Percentiles rank a stretch among this genome's conserved stretches.
Conservation (phyloP, 306 rosid species). For the Prunus dulcis region DNA sequence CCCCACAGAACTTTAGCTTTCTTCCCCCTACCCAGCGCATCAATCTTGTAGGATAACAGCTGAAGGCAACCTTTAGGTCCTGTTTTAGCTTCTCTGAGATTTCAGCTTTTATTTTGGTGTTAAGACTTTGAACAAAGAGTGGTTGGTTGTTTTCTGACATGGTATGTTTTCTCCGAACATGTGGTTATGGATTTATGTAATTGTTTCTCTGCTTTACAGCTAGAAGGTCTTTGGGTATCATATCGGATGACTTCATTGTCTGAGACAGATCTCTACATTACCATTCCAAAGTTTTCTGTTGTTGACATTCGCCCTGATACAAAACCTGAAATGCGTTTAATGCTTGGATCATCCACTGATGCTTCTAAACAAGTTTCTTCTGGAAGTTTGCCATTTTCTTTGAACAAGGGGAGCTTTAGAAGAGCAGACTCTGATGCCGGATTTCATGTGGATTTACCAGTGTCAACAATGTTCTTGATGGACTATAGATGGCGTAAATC, state of each 20-base stretch:
- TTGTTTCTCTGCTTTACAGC: slow-evolving; percentile 47
- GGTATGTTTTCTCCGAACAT: not conserved
- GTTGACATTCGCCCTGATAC: slow-evolving; percentile 84
- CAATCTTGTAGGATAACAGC: too few relatives aligned
- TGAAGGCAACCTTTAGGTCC: not conserved
- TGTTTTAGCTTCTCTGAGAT: not conserved
- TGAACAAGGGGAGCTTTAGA: slow-evolving; percentile 45
- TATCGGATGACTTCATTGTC: slow-evolving; percentile 91
- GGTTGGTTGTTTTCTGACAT: not conserved
- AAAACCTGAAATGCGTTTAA: slow-evolving; percentile 94
- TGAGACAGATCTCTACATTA: slow-evolving; percentile 81
- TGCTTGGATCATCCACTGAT: slow-evolving; percentile 93
- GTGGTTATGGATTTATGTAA: slow-evolving; percentile 1
- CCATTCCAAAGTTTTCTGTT: slow-evolving; percentile 82
- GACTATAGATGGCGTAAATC: slow-evolving; percentile 85
- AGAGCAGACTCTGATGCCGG: slow-evolving; percentile 42
- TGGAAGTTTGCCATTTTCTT: slow-evolving; percentile 51
- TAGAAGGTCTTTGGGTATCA: slow-evolving; percentile 95
- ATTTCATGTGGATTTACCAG: slow-evolving; percentile 53
- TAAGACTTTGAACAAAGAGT: not conserved
- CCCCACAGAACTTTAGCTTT: too few relatives aligned
- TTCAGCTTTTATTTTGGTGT: not conserved
- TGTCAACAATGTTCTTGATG: slow-evolving; percentile 87
- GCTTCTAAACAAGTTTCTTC: slow-evolving; percentile 60
- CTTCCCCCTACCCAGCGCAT: too few relatives aligned